Percentiles rank a stretch among this genome's conserved stretches.
These are phyloP conservation scores for Populus trichocarpa DNA, from an alignment of 441 rosid species.

Conservation along the genomic window DNA sequence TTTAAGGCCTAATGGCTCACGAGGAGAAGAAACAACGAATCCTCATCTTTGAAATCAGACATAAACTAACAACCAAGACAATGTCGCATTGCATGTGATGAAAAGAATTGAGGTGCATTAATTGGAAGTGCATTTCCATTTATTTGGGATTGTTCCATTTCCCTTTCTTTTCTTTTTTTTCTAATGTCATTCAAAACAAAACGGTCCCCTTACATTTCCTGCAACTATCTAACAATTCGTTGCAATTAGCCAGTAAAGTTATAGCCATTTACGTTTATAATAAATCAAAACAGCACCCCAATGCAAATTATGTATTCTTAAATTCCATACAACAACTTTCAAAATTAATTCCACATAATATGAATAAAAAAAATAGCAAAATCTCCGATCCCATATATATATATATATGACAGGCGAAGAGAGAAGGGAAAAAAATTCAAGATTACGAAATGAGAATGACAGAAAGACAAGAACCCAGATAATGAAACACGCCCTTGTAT, in stretches of 20 bases:
- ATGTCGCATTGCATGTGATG: neutral
- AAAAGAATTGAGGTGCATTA: neutral
- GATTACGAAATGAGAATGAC: neutral
- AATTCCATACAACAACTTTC: neutral
- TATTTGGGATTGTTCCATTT: neutral
- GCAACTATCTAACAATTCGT: neutral
- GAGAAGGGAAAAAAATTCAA: neutral
- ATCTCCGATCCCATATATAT: neutral
- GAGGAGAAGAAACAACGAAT: neutral
- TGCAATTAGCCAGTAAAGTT: neutral
- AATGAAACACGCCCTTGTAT: neutral
- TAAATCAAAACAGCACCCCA: neutral
- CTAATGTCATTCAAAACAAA: neutral
- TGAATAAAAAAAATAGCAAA: neutral
- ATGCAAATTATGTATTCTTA: neutral
- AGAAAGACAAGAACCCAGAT: neutral
- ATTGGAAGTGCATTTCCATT: neutral
- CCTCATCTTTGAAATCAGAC: neutral
- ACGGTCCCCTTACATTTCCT: neutral
- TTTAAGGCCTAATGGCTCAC: neutral
- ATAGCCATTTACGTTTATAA: neutral
- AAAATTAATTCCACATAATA: neutral
- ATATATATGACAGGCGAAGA: neutral
- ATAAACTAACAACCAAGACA: neutral
- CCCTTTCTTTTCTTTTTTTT: too few relatives aligned